Evolutionary conservation across 805 yeast species (phyloP).

Genomic region (Cyberlindnera petersonii): DNA sequence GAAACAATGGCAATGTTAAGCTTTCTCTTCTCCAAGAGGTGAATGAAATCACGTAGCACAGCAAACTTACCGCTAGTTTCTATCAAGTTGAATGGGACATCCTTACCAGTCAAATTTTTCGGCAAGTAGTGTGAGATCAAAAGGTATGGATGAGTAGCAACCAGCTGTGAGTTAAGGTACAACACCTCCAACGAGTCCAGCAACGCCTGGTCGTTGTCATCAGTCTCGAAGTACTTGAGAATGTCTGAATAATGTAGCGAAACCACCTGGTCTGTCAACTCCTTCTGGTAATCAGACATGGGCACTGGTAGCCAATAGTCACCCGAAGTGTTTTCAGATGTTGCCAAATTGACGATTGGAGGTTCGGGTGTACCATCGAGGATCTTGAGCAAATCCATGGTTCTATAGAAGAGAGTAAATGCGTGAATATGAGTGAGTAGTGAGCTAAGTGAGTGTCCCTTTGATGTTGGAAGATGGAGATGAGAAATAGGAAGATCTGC

Average conservation of each 20-base stretch:
- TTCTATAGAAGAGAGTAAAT: too few species aligned
- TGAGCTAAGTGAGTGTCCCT: too few species aligned
- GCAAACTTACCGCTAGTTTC: conserved; percentile 84
- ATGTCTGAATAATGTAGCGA: conserved; percentile 90
- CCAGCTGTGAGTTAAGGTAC: conserved; percentile 69
- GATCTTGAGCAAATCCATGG: conserved; percentile 75
- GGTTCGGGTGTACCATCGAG: conserved; percentile 86
- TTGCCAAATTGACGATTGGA: conserved; percentile 46
- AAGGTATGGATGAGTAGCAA: conserved; percentile 85
- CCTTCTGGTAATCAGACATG: conserved; percentile 80
- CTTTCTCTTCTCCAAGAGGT: conserved; percentile 43
- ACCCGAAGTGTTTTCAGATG: conserved; percentile 33
- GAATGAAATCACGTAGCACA: conserved; percentile 60
- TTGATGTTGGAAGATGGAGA: too few species aligned
- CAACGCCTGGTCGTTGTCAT: conserved; percentile 50
- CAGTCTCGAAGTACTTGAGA: conserved; percentile 72
- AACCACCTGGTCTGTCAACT: conserved; percentile 85
- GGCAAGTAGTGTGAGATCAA: conserved; percentile 85
- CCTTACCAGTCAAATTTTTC: conserved; percentile 65
- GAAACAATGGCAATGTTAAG: conserved; percentile 68
- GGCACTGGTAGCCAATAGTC: conserved; percentile 81
- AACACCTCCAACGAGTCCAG: conserved; percentile 75
- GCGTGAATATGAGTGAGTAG: too few species aligned
- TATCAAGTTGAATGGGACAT: conserved; percentile 63
- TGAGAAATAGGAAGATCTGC: too few species aligned